phyloP scores from a whole-genome alignment of 768 basidiomycete genomes.

The Mycena crocata region DNA sequence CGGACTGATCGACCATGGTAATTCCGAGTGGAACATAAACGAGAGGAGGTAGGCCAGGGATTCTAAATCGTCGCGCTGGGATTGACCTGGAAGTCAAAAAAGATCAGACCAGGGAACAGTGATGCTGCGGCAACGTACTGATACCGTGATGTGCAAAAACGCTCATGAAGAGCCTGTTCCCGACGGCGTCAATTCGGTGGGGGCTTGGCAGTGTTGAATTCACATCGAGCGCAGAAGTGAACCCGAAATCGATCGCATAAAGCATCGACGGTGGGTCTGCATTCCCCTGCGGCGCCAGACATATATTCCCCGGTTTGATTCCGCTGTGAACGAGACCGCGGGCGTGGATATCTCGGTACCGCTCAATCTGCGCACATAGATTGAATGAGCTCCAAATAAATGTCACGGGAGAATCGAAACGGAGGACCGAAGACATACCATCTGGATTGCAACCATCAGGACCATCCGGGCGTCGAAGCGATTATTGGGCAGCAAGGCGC shows the following conservation, averaged over 20 bases:
- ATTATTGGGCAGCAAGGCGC: conserved; percentile 23
- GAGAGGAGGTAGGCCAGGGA: conserved; percentile 50
- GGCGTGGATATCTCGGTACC: conserved; percentile 40
- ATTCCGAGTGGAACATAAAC: conserved; percentile 42
- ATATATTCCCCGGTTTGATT: conserved; percentile 48
- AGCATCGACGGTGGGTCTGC: conserved; percentile 18
- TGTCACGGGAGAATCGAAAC: background rate
- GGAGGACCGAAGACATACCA: conserved; percentile 31
- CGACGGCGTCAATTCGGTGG: conserved; percentile 36
- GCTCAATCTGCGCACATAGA: conserved; percentile 37
- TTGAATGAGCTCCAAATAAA: background rate
- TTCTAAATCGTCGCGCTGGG: conserved; percentile 52
- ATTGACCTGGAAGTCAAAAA: conserved; percentile 37
- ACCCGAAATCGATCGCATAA: conserved; percentile 45
- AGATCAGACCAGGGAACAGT: background rate
- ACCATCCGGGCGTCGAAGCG: conserved; percentile 39
- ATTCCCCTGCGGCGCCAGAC: conserved; percentile 31
- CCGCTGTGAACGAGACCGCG: conserved; percentile 46
- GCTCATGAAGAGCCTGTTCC: conserved; percentile 46
- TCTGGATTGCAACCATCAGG: conserved; percentile 42
- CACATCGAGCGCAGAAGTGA: conserved; percentile 32
- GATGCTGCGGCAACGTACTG: conserved; percentile 31
- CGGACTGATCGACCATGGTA: conserved; percentile 47
- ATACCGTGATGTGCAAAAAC: conserved; percentile 47
- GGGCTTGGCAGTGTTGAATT: conserved; percentile 34